Base-by-base conservation (phyloP, 2,329 filamentous ascomycete species). In the Epichloe bromicola region DNA sequence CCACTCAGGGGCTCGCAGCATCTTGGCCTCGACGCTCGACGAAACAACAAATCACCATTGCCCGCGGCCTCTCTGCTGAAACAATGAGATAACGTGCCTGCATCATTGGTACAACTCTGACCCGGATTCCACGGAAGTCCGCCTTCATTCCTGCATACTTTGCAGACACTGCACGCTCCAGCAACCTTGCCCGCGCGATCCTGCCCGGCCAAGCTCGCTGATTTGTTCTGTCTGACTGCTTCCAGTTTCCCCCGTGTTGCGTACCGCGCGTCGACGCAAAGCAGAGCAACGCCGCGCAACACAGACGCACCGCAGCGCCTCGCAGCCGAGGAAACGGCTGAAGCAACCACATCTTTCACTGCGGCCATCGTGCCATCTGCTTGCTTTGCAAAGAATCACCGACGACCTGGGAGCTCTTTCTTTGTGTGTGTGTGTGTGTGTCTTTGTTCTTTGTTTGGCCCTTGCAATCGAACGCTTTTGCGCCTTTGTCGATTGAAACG, bases 31-130 rank as follows among this genome's bases (percentile, higher is more conserved):
- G 54, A 53, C 55, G 54, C 55, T 57, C 56, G 57, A 56, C 59
- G 54, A 61, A 65, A 62, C 63, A 64, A 64, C 60, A 60, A 64
- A 63, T 63, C 57, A 58, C 64, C 63, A 53, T 37, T 39, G 46
- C 42, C 57, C 55, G 58, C 57, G 53, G 57, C 57, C 51, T 46
- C 52, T 55, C 54, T 54, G 53, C 55, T 59, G 63, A 60, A 69
- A 70, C 62, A 62, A 75, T 74, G 73, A 67, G 65, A 70, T 67
- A 66, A 55, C 60, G 62, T 62, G 61, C 58, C 58, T 59, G 57
- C 57, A 47, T 52, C 39, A 66, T 67, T 70, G 66, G 64, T 68
- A 60, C 60, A 60, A 33, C 56, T 55, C 54, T 58, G 52, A 36
- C 53, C 54, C 47, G 51, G 50, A 56, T 54, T 50, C 43, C 47